A percentile compares a stretch with the other conserved stretches of the same genome.
These are phyloP conservation scores for Chlamydomonas asymmetrica DNA, from an alignment of 139 green algal species.

Conservation along the genomic window DNA sequence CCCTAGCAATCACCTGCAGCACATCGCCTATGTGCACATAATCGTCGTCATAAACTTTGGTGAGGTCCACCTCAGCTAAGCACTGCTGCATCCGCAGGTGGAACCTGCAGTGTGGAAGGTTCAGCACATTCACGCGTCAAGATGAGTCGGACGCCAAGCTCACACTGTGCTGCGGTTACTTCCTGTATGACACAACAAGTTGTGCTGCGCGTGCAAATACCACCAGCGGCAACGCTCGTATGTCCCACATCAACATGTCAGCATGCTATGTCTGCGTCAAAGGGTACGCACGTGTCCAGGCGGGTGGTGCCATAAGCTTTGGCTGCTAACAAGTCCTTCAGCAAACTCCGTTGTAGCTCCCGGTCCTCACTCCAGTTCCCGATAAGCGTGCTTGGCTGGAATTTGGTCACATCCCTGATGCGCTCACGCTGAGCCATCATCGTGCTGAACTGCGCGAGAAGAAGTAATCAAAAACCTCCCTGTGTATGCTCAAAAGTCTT, in stretches of 20 bases:
- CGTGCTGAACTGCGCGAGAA: too few species aligned
- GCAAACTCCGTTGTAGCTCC: slow-evolving; percentile 47
- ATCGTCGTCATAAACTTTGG: slow-evolving; percentile 41
- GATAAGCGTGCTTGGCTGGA: slow-evolving; percentile 37
- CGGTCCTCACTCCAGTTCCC: slow-evolving; percentile 74
- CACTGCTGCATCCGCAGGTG: slow-evolving; percentile 43
- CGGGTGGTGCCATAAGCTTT: slow-evolving; percentile 46
- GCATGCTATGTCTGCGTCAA: not conserved
- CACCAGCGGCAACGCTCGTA: not conserved
- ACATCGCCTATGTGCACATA: slow-evolving; percentile 70
- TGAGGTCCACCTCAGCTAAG: slow-evolving; percentile 53
- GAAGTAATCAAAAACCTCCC: too few species aligned
- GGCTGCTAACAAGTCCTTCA: slow-evolving; percentile 54
- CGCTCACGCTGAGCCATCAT: too few species aligned
- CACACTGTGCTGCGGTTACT: not conserved
- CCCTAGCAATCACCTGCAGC: slow-evolving; percentile 26
- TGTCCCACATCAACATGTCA: not conserved
- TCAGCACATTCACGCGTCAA: not conserved
- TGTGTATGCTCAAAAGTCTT: too few species aligned
- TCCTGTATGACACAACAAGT: not conserved
- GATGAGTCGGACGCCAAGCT: not conserved
- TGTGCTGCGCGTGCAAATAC: not conserved
- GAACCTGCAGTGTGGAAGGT: slow-evolving; percentile 28
- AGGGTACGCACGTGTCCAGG: slow-evolving; percentile 45
- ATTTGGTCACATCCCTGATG: slow-evolving; percentile 29